These are phyloP conservation scores for Trypanosoma congolense DNA, from an alignment of 208 protist genomes.

Conservation along the genomic window DNA sequence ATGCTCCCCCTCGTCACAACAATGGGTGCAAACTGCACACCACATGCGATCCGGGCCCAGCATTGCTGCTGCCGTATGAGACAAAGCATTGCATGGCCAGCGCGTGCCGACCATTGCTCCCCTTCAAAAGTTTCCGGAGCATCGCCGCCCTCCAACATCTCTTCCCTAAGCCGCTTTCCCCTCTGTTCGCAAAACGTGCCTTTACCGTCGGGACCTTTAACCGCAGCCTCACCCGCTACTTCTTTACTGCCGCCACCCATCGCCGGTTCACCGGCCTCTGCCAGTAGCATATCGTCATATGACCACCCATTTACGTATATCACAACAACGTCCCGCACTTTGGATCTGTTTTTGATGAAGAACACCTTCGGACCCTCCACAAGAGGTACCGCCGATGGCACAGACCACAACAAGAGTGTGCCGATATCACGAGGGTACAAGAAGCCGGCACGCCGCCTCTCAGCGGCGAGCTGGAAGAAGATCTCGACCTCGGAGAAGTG, in stretches of 20 bases:
- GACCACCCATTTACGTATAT: constrained; percentile 81
- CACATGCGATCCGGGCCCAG: constrained; percentile 43
- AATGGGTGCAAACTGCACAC: constrained; percentile 58
- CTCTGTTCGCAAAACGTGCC: not conserved
- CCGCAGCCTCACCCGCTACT: too few relatives aligned
- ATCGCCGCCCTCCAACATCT: not conserved
- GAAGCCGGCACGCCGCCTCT: constrained; percentile 20
- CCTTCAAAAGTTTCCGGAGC: not conserved
- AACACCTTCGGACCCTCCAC: constrained; percentile 69
- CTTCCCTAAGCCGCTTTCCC: not conserved
- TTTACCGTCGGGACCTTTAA: too few relatives aligned
- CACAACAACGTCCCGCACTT: constrained; percentile 59
- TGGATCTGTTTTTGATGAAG: constrained; percentile 73
- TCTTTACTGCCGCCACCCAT: not conserved
- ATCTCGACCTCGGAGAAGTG: constrained; percentile 53
- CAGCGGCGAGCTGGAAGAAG: constrained; percentile 48
- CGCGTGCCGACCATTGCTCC: constrained; percentile 23
- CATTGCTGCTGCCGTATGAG: constrained; percentile 35
- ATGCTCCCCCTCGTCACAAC: constrained; percentile 32
- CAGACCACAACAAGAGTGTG: constrained; percentile 66
- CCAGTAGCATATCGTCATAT: constrained; percentile 65
- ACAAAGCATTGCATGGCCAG: constrained; percentile 34
- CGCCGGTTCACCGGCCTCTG: constrained; percentile 16
- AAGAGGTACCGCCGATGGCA: constrained; percentile 59
- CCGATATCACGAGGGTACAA: constrained; percentile 69